A percentile compares a stretch with the other conserved stretches of the same genome.
Conservation (phyloP, 257 asterid species). For the Solanum gracilifrons region DNA sequence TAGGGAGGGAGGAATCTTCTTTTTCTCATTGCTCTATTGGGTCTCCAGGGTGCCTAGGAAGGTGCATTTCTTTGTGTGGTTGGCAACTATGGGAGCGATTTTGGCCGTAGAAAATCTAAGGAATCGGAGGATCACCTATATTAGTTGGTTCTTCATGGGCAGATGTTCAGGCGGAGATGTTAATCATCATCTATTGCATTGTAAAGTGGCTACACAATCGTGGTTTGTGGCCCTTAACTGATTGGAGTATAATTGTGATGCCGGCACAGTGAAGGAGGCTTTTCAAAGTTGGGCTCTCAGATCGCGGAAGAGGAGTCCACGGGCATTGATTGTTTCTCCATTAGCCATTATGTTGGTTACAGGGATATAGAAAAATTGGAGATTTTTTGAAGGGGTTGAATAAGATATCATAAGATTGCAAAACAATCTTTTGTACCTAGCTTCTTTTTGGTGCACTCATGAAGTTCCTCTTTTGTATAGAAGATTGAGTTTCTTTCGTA, state of each 20-base stretch:
- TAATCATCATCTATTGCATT: neutral
- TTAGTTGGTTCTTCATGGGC: neutral
- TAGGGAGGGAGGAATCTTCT: neutral
- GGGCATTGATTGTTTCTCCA: neutral
- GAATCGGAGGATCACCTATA: neutral
- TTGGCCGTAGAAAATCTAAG: neutral
- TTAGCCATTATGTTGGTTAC: neutral
- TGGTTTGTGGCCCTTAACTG: neutral
- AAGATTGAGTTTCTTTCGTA: neutral
- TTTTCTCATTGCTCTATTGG: neutral
- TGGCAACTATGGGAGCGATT: neutral
- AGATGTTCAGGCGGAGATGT: neutral
- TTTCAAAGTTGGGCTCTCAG: neutral
- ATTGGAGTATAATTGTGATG: neutral
- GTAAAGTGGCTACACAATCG: neutral
- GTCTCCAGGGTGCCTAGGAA: neutral
- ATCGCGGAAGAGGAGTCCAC: neutral
- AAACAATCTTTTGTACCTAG: neutral
- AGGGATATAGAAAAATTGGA: neutral
- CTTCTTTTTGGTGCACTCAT: neutral
- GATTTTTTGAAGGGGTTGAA: neutral
- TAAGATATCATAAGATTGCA: neutral
- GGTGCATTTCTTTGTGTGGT: neutral
- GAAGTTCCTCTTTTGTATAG: neutral
- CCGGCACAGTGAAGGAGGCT: neutral